A percentile compares a stretch with the other conserved stretches of the same genome.
These are phyloP conservation scores for Penicillium sp. DNA, from an alignment of 2,329 filamentous ascomycete species.

Conservation along the genomic window DNA sequence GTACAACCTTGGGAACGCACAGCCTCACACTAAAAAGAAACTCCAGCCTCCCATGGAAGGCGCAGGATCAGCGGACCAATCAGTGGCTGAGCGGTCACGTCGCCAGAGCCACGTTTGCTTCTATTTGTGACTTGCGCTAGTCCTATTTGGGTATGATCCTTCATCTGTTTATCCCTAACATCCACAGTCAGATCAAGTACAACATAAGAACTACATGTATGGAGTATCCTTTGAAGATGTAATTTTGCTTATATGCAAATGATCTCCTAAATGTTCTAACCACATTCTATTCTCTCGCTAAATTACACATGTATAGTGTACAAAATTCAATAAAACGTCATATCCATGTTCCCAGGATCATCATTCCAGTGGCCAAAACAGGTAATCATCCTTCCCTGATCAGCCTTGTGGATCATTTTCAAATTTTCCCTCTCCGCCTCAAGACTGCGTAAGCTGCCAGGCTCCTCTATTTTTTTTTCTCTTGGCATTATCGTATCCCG, in stretches of 20 bases:
- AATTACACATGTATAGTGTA: background rate
- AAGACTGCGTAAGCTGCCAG: slow-evolving; percentile 2
- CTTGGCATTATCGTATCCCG: slow-evolving; percentile 5
- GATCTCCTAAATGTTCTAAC: background rate
- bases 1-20: slow-evolving; percentile 3
- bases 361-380: slow-evolving; percentile 4
- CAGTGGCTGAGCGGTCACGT: slow-evolving; percentile 15
- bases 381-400: background rate
- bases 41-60: slow-evolving; percentile 21
- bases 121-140: slow-evolving; percentile 20
- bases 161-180: background rate
- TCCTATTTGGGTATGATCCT: slow-evolving; percentile 1
- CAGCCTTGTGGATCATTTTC: slow-evolving; percentile 9
- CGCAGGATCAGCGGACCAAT: slow-evolving; percentile 23
- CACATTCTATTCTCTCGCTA: background rate
- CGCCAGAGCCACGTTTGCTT: slow-evolving; percentile 25
- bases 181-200: background rate
- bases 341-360: slow-evolving; percentile 1
- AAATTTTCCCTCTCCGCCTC: slow-evolving; percentile 2
- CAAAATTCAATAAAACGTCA: background rate
- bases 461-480: slow-evolving; percentile 3
- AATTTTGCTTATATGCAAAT: background rate
- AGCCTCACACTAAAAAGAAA: slow-evolving; percentile 14
- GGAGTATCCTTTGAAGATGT: too few relatives aligned
- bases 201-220: too few relatives aligned